Evolutionary conservation across 31 red algal genomes (phyloP), one percentile per base, ranked within the genome.

Genomic region (Bonnemaisonia californica): DNA sequence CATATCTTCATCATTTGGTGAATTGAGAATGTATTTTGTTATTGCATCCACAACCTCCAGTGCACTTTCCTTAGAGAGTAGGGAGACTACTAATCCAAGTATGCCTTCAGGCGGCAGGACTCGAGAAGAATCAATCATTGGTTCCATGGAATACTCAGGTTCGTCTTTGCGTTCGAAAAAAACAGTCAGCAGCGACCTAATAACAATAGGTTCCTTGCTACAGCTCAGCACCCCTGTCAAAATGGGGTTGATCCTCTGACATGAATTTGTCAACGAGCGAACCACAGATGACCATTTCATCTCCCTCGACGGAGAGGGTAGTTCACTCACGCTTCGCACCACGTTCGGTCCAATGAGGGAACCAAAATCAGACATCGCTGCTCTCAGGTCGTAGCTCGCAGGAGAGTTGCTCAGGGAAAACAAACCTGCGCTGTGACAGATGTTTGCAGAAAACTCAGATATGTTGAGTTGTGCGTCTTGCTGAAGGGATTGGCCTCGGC

Each of bases 301-400:
- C 19, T 38, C 31, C 11, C 68, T 39, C 12, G 30, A 1, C 7
- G 54, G 51, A 11, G 5, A 4, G 2, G 76, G 81, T 30, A 73
- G 29, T 2, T 73, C 31, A 9, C 47, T 40, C 42, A 82, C 38
- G 19, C 40, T 42, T 5, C 42, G 35, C 29, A 68, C 41, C 33
- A 92, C 9, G 19, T 57, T 54, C 33, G 76, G 74, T 67, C 73
- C 72, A 57, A 92, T 54, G 59, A 85, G 69, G 34, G 81, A 79
- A 27, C 81, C 89, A 35, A 85, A 92, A 57, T 92, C 89, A 1
- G 71, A 27, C 89, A 92, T 92, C 42, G 89, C 89, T 4, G 81
- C 80, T 21, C 63, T 59, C 3, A 92, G 36, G n/a, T 92, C 89
- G 54, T 86, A 92, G 36, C 89, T 92, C 31, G 80, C 74, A 58